Percentiles rank a stretch among this genome's conserved stretches.
Conservation (phyloP, 2,329 filamentous ascomycete species). For the Diaporthe citri region DNA sequence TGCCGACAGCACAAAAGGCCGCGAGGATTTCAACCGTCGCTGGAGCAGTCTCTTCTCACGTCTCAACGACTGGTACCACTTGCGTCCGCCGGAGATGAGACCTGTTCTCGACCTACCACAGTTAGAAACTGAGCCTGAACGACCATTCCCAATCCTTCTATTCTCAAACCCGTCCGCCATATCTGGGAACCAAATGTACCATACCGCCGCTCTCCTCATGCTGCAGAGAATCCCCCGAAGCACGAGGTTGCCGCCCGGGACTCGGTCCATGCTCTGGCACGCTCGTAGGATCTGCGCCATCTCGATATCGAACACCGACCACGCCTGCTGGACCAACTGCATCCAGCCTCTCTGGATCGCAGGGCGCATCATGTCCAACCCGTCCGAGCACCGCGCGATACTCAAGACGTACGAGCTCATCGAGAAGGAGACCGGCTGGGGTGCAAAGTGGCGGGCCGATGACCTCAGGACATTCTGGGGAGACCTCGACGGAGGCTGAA, state of each 20-base stretch:
- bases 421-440: conserved; percentile 30
- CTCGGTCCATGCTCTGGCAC: conserved; percentile 64
- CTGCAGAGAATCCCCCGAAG: conserved; percentile 57
- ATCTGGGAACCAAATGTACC: conserved; percentile 68
- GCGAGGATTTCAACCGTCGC: conserved; percentile 53
- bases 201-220: conserved; percentile 66
- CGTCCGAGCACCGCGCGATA: conserved; percentile 50
- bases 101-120: conserved; percentile 56
- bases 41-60: conserved; percentile 65
- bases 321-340: conserved; percentile 68
- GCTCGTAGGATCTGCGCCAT: conserved; percentile 68
- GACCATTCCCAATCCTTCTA: conserved; percentile 64
- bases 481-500: conserved; percentile 22
- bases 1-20: conserved; percentile 59
- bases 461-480: conserved; percentile 24
- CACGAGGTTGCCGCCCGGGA: conserved; percentile 41
- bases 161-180: conserved; percentile 68
- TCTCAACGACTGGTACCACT: conserved; percentile 61
- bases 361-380: conserved; percentile 65
- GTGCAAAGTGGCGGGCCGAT: conserved; percentile 25
- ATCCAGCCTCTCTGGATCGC: conserved; percentile 71
- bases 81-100: conserved; percentile 60
- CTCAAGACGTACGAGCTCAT: conserved; percentile 30
- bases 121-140: conserved; percentile 45
- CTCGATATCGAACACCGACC: conserved; percentile 66